Evolutionary conservation across 2,329 filamentous ascomycete species (phyloP).

Genomic region (Cladorrhinum sp.): DNA sequence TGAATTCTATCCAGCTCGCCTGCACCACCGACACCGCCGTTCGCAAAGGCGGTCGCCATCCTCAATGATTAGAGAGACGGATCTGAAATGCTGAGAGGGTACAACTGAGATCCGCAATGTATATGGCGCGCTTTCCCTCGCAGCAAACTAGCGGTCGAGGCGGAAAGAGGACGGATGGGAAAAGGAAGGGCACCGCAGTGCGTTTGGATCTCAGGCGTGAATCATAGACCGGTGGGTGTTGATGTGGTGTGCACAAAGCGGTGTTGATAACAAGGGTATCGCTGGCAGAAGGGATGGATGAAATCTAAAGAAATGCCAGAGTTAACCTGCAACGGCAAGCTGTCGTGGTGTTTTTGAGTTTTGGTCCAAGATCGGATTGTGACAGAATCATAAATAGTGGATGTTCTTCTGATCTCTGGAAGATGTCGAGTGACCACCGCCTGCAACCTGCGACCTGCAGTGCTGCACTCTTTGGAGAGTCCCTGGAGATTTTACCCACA

Average conservation of each 20-base stretch:
- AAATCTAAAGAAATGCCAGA: background rate
- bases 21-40: conserved; percentile 15
- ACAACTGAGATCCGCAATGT: background rate
- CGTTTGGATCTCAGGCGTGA: conserved; percentile 8
- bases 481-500: conserved; percentile 5
- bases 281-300: background rate
- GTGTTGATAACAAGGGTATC: background rate
- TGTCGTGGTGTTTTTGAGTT: background rate
- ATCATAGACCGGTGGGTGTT: conserved; percentile 15
- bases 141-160: background rate
- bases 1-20: conserved; percentile 63
- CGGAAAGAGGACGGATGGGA: background rate
- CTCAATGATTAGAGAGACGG: background rate
- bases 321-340: background rate
- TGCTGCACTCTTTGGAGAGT: background rate
- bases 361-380: background rate
- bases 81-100: background rate
- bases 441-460: background rate
- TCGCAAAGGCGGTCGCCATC: conserved; percentile 21
- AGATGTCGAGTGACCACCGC: background rate
- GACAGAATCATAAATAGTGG: background rate
- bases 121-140: background rate
- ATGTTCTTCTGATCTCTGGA: background rate
- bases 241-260: background rate
- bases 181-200: conserved; percentile 8